Base-by-base conservation (phyloP, 768 basidiomycete species). In the Leccinum rimulosum region DNA sequence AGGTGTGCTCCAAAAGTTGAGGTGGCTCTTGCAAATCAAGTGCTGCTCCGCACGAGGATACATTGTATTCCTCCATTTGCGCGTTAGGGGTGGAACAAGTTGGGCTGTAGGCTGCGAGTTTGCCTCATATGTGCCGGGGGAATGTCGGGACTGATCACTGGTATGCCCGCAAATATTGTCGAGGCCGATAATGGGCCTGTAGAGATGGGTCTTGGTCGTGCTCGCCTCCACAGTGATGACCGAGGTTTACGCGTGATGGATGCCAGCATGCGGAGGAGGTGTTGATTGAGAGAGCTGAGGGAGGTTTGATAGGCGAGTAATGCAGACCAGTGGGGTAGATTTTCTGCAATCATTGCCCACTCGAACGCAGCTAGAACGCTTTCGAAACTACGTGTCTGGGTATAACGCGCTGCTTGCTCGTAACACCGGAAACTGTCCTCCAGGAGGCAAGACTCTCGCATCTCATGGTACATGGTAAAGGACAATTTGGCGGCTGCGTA, bases 301-400 rank as follows among this genome's bases (percentile, higher is more conserved):
- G 57, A 60, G 2, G 59, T 59, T 55, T 58, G 60, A 48, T 72
- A 71, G 12, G 70, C 70, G 33, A 59, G 57, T 35, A 71, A 30
- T 53, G 56, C 60, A 1, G 71, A 70, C 1, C 56, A 27, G 54
- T 71, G 68, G 8, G 30, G 36, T 0, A 6, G 19, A 25, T 35
- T 17, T 14, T 64, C 54, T 1, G 71, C 71, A 1, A 1, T 0
- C 6, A 22, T 12, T 1, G 28, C 59, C 70, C 70, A 71, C 6
- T 58, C 45, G 22, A 72, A 43, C 5, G 61, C 63, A 9, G 11
- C 28, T 3, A 2, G 0, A 10, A 72, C 60, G 6, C 54, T 66
- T 33, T n/a, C 22, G 51, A 47, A 61, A 33, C 60, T 57, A 27
- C 10, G 9, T 10, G 4, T 17, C n/a, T 52, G 48, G 40, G 45